Conservation (phyloP, 345 rosid species). For the Pugionium cornutum region DNA sequence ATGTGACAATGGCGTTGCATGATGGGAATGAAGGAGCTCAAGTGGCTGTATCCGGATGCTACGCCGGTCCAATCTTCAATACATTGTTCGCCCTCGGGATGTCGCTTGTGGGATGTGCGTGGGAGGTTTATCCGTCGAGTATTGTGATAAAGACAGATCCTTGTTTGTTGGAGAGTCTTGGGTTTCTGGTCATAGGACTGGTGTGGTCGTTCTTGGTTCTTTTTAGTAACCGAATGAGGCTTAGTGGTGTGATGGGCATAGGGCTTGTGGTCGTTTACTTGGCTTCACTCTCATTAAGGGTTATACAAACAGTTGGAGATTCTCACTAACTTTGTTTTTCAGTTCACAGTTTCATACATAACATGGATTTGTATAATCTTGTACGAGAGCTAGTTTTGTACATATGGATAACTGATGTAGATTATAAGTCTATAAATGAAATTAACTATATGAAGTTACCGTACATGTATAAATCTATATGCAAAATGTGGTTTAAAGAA, state of each 20-base stretch:
- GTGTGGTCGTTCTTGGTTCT: conserved; percentile 81
- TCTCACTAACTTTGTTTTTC: conserved; percentile 32
- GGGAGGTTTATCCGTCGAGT: conserved; percentile 54
- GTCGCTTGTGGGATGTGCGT: conserved; percentile 62
- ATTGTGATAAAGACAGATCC: conserved; percentile 61
- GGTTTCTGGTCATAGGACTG: conserved; percentile 66
- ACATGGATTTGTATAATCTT: conserved; percentile 17
- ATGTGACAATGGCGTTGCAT: conserved; percentile 71
- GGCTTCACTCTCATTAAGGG: conserved; percentile 63
- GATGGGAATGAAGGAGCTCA: conserved; percentile 83
- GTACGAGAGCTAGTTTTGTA: conserved; percentile 16
- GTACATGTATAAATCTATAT: background rate
- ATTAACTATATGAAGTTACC: background rate
- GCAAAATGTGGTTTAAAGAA: background rate
- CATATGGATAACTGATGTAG: background rate
- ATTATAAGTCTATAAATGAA: background rate
- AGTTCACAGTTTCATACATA: conserved; percentile 6
- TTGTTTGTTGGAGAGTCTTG: conserved; percentile 67
- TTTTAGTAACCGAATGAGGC: conserved; percentile 69
- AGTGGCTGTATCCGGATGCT: conserved; percentile 85
- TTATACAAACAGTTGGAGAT: conserved; percentile 42
- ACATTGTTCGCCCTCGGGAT: conserved; percentile 77
- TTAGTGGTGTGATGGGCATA: conserved; percentile 60
- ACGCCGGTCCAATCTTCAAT: conserved; percentile 91
- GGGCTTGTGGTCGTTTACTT: conserved; percentile 77